Conservation (phyloP, 106 monocot genomes). For the Triglochin maritima region DNA sequence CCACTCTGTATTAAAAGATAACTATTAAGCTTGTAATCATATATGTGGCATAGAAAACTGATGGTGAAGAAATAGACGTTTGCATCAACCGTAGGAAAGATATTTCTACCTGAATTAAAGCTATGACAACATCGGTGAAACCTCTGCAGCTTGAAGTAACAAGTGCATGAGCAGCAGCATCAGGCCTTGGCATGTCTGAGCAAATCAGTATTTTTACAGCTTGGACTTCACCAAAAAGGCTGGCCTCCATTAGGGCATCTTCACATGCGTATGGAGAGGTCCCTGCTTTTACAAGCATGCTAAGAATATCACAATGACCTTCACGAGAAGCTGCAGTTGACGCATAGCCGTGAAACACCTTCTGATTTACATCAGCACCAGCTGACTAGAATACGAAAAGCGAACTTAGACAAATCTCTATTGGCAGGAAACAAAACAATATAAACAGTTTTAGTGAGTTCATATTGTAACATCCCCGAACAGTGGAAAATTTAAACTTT, state of each 20-base stretch:
- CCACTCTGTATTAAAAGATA: slow-evolving; percentile 30
- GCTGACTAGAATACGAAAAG: slow-evolving; percentile 19
- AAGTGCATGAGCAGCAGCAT: slow-evolving; percentile 37
- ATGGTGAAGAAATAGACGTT: neutral
- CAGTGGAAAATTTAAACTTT: too few relatives aligned
- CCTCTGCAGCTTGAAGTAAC: slow-evolving; percentile 48
- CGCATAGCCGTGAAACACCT: slow-evolving; percentile 49
- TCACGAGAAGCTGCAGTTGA: slow-evolving; percentile 55
- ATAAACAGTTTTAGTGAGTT: too few relatives aligned
- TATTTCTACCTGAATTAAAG: slow-evolving; percentile 29
- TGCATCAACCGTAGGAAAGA: neutral
- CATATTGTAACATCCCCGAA: too few relatives aligned
- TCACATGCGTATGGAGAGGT: slow-evolving; percentile 44
- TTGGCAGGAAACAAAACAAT: too few relatives aligned
- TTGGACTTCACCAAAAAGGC: slow-evolving; percentile 32
- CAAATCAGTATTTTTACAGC: slow-evolving; percentile 30
- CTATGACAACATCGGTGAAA: slow-evolving; percentile 39
- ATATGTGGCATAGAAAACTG: neutral
- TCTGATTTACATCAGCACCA: slow-evolving; percentile 52
- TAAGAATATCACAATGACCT: slow-evolving; percentile 33
- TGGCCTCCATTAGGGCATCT: slow-evolving; percentile 47
- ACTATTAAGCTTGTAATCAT: neutral
- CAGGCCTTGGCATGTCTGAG: slow-evolving; percentile 32
- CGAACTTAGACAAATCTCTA: too few relatives aligned
- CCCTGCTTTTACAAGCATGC: slow-evolving; percentile 44